These are phyloP conservation scores for Ochromonas danica DNA, from an alignment of 108 stramenopile genomes.

Conservation along the genomic window DNA sequence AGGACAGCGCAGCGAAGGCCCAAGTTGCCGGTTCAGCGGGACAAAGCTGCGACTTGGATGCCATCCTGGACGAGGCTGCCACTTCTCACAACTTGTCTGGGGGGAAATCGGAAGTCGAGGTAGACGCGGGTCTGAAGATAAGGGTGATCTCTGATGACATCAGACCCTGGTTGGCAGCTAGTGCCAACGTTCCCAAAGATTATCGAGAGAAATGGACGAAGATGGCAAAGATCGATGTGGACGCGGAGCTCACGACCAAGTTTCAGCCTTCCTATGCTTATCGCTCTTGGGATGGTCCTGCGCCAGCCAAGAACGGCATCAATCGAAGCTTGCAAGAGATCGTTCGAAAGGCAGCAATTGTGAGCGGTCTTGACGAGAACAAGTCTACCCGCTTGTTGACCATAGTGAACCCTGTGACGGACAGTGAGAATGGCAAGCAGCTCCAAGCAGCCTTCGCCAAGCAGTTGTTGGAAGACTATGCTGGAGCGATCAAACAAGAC, in stretches of 20 bases:
- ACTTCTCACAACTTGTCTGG: neutral
- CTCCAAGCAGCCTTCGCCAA: conserved; percentile 3
- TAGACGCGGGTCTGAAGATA: neutral
- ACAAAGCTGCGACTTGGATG: neutral
- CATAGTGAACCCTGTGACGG: conserved; percentile 10
- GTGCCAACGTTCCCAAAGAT: conserved; percentile 19
- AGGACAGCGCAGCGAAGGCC: neutral
- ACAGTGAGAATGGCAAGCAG: conserved; percentile 1
- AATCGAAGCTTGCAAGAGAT: neutral
- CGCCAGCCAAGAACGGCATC: neutral
- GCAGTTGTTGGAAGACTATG: neutral
- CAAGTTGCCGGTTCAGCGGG: neutral
- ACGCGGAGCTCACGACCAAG: neutral
- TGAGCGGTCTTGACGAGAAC: neutral
- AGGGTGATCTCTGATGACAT: neutral
- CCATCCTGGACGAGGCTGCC: neutral
- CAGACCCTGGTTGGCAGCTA: conserved; percentile 2
- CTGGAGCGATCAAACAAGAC: neutral
- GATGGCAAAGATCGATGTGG: conserved; percentile 3
- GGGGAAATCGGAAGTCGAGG: neutral
- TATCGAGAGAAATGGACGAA: conserved; percentile 20
- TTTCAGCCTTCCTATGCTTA: conserved; percentile 8
- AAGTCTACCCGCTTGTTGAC: neutral
- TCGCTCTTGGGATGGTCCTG: neutral
- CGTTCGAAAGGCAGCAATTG: neutral